These are phyloP conservation scores for Aquilaria yunnanensis DNA, from an alignment of 345 rosid genomes.

Conservation along the genomic window DNA sequence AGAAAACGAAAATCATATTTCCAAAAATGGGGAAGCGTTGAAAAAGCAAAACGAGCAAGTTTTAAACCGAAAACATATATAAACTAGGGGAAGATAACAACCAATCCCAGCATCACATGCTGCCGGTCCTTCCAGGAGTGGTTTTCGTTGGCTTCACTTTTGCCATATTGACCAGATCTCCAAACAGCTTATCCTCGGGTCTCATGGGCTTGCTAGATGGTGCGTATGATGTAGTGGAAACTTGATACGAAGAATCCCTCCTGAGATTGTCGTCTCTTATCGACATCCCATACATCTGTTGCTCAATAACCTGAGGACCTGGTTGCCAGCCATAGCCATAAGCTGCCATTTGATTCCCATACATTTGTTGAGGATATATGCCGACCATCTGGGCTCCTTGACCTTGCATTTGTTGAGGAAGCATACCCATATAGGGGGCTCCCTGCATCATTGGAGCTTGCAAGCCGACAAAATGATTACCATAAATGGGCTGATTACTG, in stretches of 20 bases:
- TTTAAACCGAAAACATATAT: conserved; percentile 9
- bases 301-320: conserved; percentile 56
- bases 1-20: conserved; percentile 17
- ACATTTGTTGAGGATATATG: conserved; percentile 61
- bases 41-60: conserved; percentile 6
- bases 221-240: conserved; percentile 44
- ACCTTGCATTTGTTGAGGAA: conserved; percentile 41
- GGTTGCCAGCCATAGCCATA: conserved; percentile 76
- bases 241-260: conserved; percentile 44
- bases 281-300: conserved; percentile 70
- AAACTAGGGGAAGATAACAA: conserved; percentile 1
- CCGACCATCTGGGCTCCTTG: conserved; percentile 41
- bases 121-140: conserved; percentile 67
- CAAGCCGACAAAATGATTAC: conserved; percentile 34
- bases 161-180: conserved; percentile 92
- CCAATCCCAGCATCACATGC: conserved; percentile 45
- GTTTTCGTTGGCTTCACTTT: conserved; percentile 71
- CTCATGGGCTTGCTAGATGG: conserved; percentile 55
- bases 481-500: conserved; percentile 20
- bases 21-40: conserved; percentile 4
- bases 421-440: conserved; percentile 47
- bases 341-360: conserved; percentile 60
- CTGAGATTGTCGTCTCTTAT: conserved; percentile 45
- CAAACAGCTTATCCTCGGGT: conserved; percentile 85
- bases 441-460: conserved; percentile 50